Evolutionary conservation across 306 rosid species (phyloP), one percentile per base, ranked within the genome.

Genomic region (Biancaea sappan): DNA sequence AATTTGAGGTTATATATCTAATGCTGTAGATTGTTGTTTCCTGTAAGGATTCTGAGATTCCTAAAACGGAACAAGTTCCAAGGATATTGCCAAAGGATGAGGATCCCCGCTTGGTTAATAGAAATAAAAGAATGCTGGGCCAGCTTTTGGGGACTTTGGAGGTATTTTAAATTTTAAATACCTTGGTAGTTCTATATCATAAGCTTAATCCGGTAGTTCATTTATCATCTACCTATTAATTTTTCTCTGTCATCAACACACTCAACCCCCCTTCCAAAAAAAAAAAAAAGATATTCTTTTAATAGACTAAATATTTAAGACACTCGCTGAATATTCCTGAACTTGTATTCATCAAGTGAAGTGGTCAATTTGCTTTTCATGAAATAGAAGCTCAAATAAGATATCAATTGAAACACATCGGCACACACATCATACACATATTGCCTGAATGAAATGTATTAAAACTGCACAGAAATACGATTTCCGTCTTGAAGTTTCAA

Each of bases 121-220:
- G 97, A 88, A 93, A 93, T 53, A 93, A 62, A 73, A 89, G 98
- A 86, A 91, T 93, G 98, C 79, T 93, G 75, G 98, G 98, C 43
- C 96, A 91, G 83, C 96, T 93, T 86, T 71, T 90, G 87, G 98
- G 98, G 38, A 93, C 97, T 60, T 75, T 93, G 57, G 98, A 93
- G 98, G 98, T 91, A 83, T 38, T 69, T 66, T 62, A n/a, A 34
- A 57, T 35, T 71, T 66, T 66, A 10, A 11, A 50, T 35, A 15
- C 63, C 57, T 22, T 65, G 11, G 10, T 61, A 19, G 32, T 24
- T 29, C 61, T 43, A 44, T 16, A 62, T n/a, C 59, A 29, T 66
- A n/a, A 46, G 64, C 58, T 64, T 5, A 29, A 77, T 50, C 48
- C 8, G 18, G 22, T 44, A 12, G 56, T 43, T 70, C 15, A 19